These are phyloP conservation scores for Cryptosporidium sp. DNA, from an alignment of 169 alveolate species.

Conservation along the genomic window DNA sequence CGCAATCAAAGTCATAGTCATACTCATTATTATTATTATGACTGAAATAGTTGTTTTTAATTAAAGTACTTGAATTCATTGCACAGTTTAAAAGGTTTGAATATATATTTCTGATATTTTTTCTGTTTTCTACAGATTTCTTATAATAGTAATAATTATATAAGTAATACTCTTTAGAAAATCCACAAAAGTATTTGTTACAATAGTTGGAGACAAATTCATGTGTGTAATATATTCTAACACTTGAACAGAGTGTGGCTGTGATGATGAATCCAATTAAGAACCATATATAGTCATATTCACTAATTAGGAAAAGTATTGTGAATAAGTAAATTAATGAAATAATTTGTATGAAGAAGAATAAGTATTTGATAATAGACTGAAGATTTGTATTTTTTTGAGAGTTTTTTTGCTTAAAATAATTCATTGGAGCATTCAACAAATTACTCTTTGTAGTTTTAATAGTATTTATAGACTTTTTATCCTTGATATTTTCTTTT, in stretches of 20 bases:
- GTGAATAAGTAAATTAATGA: constrained; percentile 32
- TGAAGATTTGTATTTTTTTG: not conserved
- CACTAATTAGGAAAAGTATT: constrained; percentile 16
- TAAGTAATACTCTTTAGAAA: constrained; percentile 44
- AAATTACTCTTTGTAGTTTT: constrained; percentile 14
- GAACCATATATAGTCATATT: constrained; percentile 59
- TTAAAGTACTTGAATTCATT: not conserved
- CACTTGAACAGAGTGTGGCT: constrained; percentile 13
- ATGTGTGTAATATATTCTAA: constrained; percentile 36
- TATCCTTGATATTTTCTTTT: not conserved
- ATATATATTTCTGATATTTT: constrained; percentile 40
- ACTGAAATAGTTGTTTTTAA: not conserved
- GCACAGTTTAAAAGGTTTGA: constrained; percentile 23
- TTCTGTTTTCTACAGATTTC: constrained; percentile 11
- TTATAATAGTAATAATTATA: constrained; percentile 54
- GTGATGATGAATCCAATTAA: constrained; percentile 9
- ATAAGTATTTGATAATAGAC: not conserved
- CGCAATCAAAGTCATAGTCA: not conserved
- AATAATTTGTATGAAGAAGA: constrained; percentile 6
- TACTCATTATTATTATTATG: not conserved
- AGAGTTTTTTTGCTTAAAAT: not conserved
- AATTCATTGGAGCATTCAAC: constrained; percentile 38
- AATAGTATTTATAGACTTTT: not conserved
- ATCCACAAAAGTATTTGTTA: constrained; percentile 63
- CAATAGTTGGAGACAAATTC: constrained; percentile 45